Conservation (phyloP, 2,329 filamentous ascomycete species). For the Aspergillus sp. region DNA sequence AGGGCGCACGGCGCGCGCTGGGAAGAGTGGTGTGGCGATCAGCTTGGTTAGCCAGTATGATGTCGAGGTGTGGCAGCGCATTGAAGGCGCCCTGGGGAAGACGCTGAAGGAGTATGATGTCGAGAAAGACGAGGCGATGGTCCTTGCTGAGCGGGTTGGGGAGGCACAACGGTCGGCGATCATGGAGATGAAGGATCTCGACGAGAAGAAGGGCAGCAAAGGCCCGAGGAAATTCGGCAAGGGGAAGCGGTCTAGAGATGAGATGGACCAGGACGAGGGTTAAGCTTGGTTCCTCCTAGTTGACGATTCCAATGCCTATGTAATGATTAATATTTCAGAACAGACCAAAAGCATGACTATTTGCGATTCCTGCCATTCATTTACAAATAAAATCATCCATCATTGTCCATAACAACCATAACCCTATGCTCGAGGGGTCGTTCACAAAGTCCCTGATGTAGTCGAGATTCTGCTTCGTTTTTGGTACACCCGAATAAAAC, state of each 20-base stretch:
- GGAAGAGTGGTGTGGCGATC: conserved; percentile 72
- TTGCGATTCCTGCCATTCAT: not conserved
- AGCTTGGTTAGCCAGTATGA: conserved; percentile 83
- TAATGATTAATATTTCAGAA: not conserved
- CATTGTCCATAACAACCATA: not conserved
- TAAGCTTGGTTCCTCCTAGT: conserved; percentile 25
- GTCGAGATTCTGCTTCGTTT: not conserved
- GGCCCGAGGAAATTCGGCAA: conserved; percentile 42
- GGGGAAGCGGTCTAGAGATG: conserved; percentile 48
- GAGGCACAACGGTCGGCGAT: conserved; percentile 76
- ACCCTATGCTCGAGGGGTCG: not conserved
- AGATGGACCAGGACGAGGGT: conserved; percentile 70
- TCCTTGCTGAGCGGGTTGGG: conserved; percentile 65
- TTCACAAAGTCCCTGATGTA: not conserved
- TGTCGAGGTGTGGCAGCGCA: conserved; percentile 67
- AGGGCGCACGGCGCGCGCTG: conserved; percentile 77
- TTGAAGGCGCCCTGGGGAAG: conserved; percentile 72
- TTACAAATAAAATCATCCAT: conserved; percentile 1
- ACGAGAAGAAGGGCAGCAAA: conserved; percentile 54
- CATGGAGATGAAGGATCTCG: conserved; percentile 69
- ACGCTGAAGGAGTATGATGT: conserved; percentile 60
- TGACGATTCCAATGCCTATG: not conserved
- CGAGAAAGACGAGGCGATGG: conserved; percentile 75
- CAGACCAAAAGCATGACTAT: not conserved
- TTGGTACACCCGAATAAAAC: not conserved